These are phyloP conservation scores for Paramyrothecium sp. DNA, from an alignment of 2,329 filamentous ascomycete species.

Conservation along the genomic window DNA sequence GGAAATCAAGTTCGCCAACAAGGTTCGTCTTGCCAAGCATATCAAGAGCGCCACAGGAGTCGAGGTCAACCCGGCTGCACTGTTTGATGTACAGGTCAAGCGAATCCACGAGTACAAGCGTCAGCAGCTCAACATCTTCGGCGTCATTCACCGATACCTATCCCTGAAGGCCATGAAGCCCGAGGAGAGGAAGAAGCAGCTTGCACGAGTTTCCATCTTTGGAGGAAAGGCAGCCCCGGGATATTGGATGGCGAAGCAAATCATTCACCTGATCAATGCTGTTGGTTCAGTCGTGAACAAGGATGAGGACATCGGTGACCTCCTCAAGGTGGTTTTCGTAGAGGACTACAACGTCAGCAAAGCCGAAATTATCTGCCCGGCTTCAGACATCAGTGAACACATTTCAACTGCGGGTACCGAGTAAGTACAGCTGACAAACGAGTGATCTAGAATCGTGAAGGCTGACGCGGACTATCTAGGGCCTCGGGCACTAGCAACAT, in stretches of 20 bases:
- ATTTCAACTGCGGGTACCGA: constrained; percentile 98
- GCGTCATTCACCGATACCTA: constrained; percentile 92
- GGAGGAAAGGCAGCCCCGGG: constrained; percentile 96
- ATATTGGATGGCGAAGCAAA: constrained; percentile 99
- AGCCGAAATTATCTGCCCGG: constrained; percentile 92
- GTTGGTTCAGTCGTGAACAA: constrained; percentile 90
- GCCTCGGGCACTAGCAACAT: constrained; percentile 92
- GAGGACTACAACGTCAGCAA: constrained; percentile 99
- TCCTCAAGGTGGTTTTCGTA: constrained; percentile 95
- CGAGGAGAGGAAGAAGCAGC: constrained; percentile 81
- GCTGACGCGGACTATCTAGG: constrained; percentile 25
- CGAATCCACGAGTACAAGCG: constrained; percentile 99
- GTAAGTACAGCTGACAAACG: constrained; percentile 35
- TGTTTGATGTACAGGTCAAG: constrained; percentile 98
- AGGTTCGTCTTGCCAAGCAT: constrained; percentile 85
- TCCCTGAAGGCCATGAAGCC: constrained; percentile 81
- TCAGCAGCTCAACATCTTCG: constrained; percentile 98
- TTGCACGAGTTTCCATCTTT: constrained; percentile 90
- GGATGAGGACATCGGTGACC: constrained; percentile 85
- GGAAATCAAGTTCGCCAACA: constrained; percentile 96
- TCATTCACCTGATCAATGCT: constrained; percentile 94
- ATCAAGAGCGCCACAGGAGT: constrained; percentile 82
- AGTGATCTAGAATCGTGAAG: background rate
- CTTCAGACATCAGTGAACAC: constrained; percentile 95
- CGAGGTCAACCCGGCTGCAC: constrained; percentile 78